Evolutionary conservation across 2,329 filamentous ascomycete genomes (phyloP).

Genomic region (Monilinia fructigena): DNA sequence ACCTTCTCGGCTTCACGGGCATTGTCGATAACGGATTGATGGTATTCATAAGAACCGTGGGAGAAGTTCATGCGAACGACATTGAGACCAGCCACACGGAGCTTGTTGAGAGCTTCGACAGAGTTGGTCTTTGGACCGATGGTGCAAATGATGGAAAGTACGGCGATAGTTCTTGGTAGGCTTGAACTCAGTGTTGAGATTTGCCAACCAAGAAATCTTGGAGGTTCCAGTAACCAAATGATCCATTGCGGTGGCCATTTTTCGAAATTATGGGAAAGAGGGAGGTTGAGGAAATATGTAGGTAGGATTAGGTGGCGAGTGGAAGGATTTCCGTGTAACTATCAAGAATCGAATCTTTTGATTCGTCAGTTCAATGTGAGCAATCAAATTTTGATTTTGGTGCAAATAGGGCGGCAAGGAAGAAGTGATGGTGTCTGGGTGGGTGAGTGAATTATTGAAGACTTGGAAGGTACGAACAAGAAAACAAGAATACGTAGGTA

Average conservation of each 20-base stretch:
- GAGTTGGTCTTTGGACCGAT: constrained; percentile 98
- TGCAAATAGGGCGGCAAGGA: too few species aligned
- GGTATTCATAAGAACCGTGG: constrained; percentile 92
- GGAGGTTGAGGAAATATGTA: constrained; percentile 16
- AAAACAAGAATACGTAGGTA: neutral
- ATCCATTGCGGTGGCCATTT: constrained; percentile 68
- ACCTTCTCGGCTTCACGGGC: constrained; percentile 79
- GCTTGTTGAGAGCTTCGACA: constrained; percentile 91
- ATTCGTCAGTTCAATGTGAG: constrained; percentile 18
- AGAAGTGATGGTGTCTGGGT: too few species aligned
- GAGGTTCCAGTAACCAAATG: constrained; percentile 78
- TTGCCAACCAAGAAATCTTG: constrained; percentile 63
- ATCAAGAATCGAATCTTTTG: constrained; percentile 8
- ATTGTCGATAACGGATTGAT: constrained; percentile 97
- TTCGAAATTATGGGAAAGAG: constrained; percentile 13
- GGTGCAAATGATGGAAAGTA: constrained; percentile 95
- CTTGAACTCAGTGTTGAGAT: constrained; percentile 73
- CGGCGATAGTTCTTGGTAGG: constrained; percentile 90
- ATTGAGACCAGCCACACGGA: constrained; percentile 88
- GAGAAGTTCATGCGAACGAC: constrained; percentile 99
- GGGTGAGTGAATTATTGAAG: too few species aligned
- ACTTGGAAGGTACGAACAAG: neutral
- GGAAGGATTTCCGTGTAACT: constrained; percentile 7
- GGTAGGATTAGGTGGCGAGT: neutral
- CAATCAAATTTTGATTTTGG: neutral